Evolutionary conservation across 2,329 filamentous ascomycete genomes (phyloP).

Genomic region (Nothopassalora personata): DNA sequence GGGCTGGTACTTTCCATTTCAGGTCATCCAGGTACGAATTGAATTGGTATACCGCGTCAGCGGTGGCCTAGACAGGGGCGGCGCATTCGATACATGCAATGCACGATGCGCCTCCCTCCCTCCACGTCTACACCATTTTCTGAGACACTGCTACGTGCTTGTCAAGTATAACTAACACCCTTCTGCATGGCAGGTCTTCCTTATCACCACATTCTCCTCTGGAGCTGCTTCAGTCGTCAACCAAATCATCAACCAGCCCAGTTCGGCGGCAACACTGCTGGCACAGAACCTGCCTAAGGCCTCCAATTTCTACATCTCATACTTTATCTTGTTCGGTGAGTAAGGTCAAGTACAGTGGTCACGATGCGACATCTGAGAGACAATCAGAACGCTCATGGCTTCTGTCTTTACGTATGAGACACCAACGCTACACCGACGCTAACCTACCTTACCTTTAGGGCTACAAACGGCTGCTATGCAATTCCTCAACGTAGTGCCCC

Average conservation of each 20-base stretch:
- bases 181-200: conserved; percentile 31
- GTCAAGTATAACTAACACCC: too few species aligned
- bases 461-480: conserved; percentile 24
- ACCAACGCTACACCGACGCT: too few species aligned
- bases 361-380: too few species aligned
- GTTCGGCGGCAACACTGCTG: conserved; percentile 25
- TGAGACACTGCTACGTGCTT: too few species aligned
- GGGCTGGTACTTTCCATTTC: conserved; percentile 35
- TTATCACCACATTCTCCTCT: conserved; percentile 34
- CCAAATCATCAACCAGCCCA: conserved; percentile 30
- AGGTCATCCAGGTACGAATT: conserved; percentile 29
- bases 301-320: conserved; percentile 35
- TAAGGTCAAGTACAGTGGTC: too few species aligned
- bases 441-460: conserved; percentile 1
- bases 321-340: conserved; percentile 32
- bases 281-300: conserved; percentile 33
- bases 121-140: too few species aligned
- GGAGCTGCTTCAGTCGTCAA: conserved; percentile 28
- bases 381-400: too few species aligned
- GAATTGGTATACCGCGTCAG: too few species aligned
- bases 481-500: conserved; percentile 26
- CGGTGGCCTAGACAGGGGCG: too few species aligned
- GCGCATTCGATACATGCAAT: too few species aligned
- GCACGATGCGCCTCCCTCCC: too few species aligned
- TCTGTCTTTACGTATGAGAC: too few species aligned